Conservation (phyloP, 805 yeast species). For the Yamadazyma tumulicola region DNA sequence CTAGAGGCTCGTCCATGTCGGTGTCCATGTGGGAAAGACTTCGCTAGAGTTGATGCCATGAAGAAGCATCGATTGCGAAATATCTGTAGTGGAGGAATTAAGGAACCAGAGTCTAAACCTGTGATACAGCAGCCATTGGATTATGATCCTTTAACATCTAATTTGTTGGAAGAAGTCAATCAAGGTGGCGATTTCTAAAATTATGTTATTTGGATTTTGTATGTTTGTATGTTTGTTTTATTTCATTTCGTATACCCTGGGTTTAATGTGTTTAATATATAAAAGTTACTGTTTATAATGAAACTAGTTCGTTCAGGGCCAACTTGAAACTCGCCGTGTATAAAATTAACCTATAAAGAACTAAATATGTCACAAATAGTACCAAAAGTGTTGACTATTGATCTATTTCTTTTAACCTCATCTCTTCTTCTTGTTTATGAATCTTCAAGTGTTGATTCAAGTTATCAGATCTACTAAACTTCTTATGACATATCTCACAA, state of each 20-base stretch:
- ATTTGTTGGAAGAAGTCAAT: conserved; percentile 5
- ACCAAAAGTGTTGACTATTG: no score
- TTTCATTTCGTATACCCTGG: background rate
- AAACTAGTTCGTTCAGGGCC: no score
- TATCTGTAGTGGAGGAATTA: conserved; percentile 76
- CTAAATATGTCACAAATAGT: no score
- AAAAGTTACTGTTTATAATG: no score
- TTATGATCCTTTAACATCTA: conserved; percentile 4
- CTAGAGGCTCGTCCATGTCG: conserved; percentile 58
- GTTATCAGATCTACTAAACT: conserved; percentile 66
- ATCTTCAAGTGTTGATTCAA: conserved; percentile 64
- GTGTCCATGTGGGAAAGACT: conserved; percentile 94
- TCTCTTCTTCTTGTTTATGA: conserved; percentile 30
- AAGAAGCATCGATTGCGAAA: conserved; percentile 74
- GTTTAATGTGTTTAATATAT: background rate
- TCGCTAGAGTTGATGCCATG: conserved; percentile 86
- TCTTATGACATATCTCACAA: conserved; percentile 58
- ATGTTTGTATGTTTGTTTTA: background rate
- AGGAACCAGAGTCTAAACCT: background rate
- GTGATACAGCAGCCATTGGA: background rate
- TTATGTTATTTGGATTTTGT: no score
- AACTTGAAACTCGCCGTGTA: no score
- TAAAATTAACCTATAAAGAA: no score
- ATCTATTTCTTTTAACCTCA: background rate
- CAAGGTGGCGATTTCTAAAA: conserved; percentile 4